Evolutionary conservation across 2,329 filamentous ascomycete species (phyloP), one percentile per base, ranked within the genome.

Genomic region (Neurospora sp.): DNA sequence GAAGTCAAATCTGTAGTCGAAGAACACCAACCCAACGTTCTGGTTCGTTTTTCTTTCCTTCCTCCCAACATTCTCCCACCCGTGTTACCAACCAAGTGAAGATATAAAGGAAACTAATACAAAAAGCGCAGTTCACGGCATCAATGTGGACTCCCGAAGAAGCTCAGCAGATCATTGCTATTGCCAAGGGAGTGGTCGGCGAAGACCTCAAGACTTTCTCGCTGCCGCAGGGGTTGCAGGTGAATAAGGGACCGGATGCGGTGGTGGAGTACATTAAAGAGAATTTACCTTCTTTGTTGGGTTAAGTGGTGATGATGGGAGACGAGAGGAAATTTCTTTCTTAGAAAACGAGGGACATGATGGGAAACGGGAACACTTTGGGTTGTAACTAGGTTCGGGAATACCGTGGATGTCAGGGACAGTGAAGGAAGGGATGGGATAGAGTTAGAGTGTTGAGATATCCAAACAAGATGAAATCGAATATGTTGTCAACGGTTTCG

Each of bases 1-100:
- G 83, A 87, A 73, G 87, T 90, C 4, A 81, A 81, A 66, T 75
- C 79, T 10, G 86, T 84, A 71, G 86, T 89, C 19, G 82, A 80
- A 72, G 80, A 84, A 71, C 75, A 82, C 67, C 80, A 84, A 75
- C 87, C 86, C 1, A 83, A 89, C 73, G 76, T 89, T 52, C 77
- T 89, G 76, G 86, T 88, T 82, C 68, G 38, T 36, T 15, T 36
- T 36, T 36, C 33, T 36, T 36, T 36, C 5, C 33, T 36, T 36
- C 33, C 5, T 36, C 33, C 6, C 33, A 36, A 36, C 33, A 36
- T 36, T 36, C 5, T 8, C 7, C 33, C 33, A 36, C 33, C 6
- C 33, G 33, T 36, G 33, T 36, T 36, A 1, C 7, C 38, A 10
- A 38, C 38, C 38, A 10, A 68, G 8, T 23, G 3, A 38, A 52